phyloP scores from a whole-genome alignment of 352 stramenopile species.

The Globisporangium radiosum region DNA sequence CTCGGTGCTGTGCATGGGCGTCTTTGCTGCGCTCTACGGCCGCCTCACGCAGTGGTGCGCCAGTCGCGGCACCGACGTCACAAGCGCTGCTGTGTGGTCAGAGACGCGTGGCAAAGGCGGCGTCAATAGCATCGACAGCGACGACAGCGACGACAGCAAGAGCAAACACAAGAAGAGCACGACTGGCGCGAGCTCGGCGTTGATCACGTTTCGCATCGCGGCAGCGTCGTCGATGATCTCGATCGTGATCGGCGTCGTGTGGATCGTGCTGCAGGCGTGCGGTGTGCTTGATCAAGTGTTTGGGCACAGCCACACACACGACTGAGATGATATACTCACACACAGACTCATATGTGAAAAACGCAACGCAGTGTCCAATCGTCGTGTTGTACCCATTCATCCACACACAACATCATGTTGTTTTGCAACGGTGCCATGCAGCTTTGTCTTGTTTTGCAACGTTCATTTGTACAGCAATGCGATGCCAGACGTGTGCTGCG shows the following conservation, averaged over 20 bases:
- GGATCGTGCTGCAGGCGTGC: conserved; percentile 59
- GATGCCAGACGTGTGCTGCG: too few species aligned
- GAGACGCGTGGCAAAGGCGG: too few species aligned
- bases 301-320: conserved; percentile 6
- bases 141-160: conserved; percentile 8
- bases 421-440: too few species aligned
- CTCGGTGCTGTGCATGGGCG: conserved; percentile 84
- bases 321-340: too few species aligned
- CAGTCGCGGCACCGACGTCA: conserved; percentile 1
- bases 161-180: conserved; percentile 3
- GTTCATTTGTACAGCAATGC: too few species aligned
- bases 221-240: conserved; percentile 49
- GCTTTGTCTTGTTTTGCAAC: too few species aligned
- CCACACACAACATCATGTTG: not conserved
- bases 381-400: too few species aligned
- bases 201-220: conserved; percentile 39
- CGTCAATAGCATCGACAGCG: not conserved
- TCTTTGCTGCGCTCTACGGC: conserved; percentile 80
- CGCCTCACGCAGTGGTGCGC: conserved; percentile 33
- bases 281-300: conserved; percentile 66
- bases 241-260: conserved; percentile 51
- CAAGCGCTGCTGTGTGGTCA: too few species aligned
- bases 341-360: too few species aligned
- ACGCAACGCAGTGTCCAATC: too few species aligned
- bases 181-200: not conserved